Evolutionary conservation across 2,329 filamentous ascomycete genomes (phyloP).

Genomic region (Venturiaceae sp.): DNA sequence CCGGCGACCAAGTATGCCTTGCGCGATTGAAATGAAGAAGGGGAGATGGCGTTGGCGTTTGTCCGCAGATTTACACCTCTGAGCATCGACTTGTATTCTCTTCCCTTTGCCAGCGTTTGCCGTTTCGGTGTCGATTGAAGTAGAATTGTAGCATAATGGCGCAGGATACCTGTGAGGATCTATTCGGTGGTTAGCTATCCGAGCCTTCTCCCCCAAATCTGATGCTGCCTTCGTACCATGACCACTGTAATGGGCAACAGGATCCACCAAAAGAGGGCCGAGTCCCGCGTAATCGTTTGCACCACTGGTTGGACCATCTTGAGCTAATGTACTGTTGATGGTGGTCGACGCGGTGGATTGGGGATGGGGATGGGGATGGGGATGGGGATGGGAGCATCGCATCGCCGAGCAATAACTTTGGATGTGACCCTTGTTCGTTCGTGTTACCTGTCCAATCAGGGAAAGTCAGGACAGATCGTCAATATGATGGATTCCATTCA

Average conservation of each 20-base stretch:
- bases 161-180: conserved; percentile 88
- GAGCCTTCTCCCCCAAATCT: neutral
- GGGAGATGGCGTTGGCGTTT: conserved; percentile 73
- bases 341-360: neutral
- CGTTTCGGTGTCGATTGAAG: conserved; percentile 80
- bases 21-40: conserved; percentile 65
- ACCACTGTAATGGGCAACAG: conserved; percentile 93
- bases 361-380: conserved; percentile 8
- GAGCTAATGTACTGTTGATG: conserved; percentile 4
- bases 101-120: conserved; percentile 62
- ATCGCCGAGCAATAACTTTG: neutral
- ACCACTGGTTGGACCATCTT: conserved; percentile 75
- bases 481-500: neutral
- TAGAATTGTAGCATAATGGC: conserved; percentile 91
- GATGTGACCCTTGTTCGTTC: neutral
- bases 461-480: neutral
- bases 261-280: conserved; percentile 99
- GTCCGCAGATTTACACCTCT: conserved; percentile 76
- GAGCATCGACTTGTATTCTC: conserved; percentile 74
- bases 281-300: conserved; percentile 97
- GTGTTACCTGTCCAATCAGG: too few relatives aligned
- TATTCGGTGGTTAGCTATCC: conserved; percentile 22
- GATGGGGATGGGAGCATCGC: too few relatives aligned
- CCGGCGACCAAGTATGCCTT: conserved; percentile 72
- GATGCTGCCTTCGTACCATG: conserved; percentile 52